Evolutionary conservation across 345 rosid species (phyloP).

Genomic region (Psidium guajava): DNA sequence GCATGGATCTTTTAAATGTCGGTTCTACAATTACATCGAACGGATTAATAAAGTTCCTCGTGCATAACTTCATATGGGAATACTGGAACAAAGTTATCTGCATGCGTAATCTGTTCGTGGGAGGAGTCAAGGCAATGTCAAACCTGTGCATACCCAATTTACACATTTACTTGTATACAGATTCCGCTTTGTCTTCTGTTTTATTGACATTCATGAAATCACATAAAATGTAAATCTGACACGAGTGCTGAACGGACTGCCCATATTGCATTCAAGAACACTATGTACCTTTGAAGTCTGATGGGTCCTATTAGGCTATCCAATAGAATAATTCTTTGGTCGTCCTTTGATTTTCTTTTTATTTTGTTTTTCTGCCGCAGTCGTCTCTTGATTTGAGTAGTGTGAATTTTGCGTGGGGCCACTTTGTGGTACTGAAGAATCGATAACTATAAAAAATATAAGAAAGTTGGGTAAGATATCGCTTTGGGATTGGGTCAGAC

Average conservation of each 20-base stretch:
- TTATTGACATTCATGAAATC: neutral
- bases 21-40: neutral
- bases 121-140: neutral
- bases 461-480: neutral
- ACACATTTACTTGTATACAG: neutral
- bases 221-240: neutral
- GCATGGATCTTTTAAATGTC: neutral
- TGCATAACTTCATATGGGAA: neutral
- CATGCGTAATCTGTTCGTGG: neutral
- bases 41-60: neutral
- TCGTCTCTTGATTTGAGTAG: neutral
- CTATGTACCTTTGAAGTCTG: neutral
- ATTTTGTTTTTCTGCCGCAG: neutral
- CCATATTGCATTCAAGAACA: neutral
- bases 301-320: neutral
- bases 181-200: neutral
- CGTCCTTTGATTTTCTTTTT: neutral
- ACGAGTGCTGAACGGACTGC: neutral
- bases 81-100: neutral
- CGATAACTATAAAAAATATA: neutral
- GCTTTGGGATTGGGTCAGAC: neutral
- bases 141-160: neutral
- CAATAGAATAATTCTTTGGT: neutral
- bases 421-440: neutral
- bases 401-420: neutral